Percentiles rank a stretch among this genome's conserved stretches.
Conservation (phyloP, 2,329 filamentous ascomycete species). For the Dothideomycetidae sp. region DNA sequence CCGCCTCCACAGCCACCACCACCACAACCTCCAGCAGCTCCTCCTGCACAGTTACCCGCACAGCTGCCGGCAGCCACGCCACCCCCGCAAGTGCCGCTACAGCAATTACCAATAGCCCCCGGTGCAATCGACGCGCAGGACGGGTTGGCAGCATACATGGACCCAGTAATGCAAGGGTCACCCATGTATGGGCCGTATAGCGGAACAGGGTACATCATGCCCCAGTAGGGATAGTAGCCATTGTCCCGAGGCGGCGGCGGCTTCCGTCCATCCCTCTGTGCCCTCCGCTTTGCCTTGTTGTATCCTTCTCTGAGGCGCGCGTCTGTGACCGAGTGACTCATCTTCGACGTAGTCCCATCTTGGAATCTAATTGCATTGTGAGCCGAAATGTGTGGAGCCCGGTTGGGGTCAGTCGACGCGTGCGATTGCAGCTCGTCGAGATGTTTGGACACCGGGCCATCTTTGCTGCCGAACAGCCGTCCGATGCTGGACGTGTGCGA, state of each 20-base stretch:
- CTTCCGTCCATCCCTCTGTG: slow-evolving; percentile 25
- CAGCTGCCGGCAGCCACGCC: slow-evolving; percentile 28
- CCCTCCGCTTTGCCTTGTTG: slow-evolving; percentile 26
- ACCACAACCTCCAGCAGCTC: slow-evolving; percentile 27
- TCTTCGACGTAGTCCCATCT: slow-evolving; percentile 16
- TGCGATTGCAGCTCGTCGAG: slow-evolving; percentile 24
- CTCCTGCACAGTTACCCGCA: no score
- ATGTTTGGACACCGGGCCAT: slow-evolving; percentile 20
- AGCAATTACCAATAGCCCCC: slow-evolving; percentile 34
- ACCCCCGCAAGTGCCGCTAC: slow-evolving; percentile 29
- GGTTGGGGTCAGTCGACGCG: slow-evolving; percentile 37
- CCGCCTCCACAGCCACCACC: slow-evolving; percentile 30
- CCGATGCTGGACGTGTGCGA: slow-evolving; percentile 37
- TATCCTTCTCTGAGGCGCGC: slow-evolving; percentile 43
- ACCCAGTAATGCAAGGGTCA: slow-evolving; percentile 23
- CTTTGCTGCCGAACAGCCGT: slow-evolving; percentile 33
- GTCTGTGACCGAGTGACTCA: slow-evolving; percentile 14
- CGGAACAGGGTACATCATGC: slow-evolving; percentile 17
- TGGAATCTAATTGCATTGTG: slow-evolving; percentile 49
- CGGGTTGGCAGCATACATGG: slow-evolving; percentile 32
- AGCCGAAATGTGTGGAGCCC: slow-evolving; percentile 55
- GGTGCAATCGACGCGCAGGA: slow-evolving; percentile 28
- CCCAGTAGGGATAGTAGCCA: slow-evolving; percentile 29
- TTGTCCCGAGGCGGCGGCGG: slow-evolving; percentile 24
- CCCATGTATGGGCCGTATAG: slow-evolving; percentile 28